These are phyloP conservation scores for Fagus crenata DNA, from an alignment of 306 rosid genomes.

Conservation along the genomic window DNA sequence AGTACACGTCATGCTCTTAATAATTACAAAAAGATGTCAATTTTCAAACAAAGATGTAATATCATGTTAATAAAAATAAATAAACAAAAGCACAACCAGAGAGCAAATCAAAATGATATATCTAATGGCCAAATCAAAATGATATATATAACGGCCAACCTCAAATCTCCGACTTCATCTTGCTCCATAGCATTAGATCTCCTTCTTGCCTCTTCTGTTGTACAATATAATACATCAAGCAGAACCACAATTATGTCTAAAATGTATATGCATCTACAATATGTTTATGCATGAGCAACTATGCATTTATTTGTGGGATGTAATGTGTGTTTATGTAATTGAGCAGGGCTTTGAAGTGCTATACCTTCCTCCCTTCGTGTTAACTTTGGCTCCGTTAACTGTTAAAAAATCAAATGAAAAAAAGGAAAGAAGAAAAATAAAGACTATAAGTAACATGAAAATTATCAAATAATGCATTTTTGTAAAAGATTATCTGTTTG, in stretches of 20 bases:
- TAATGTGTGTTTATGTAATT: background rate
- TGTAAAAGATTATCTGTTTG: background rate
- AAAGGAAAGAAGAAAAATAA: conserved; percentile 2
- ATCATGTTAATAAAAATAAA: background rate
- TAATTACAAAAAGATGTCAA: background rate
- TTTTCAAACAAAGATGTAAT: conserved; percentile 5
- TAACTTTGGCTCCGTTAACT: conserved; percentile 73
- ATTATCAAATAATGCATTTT: conserved; percentile 1
- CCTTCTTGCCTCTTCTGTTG: conserved; percentile 77
- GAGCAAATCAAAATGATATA: background rate
- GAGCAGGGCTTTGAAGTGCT: conserved; percentile 5
- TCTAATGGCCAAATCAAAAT: background rate
- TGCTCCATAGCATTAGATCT: conserved; percentile 68
- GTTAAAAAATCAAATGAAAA: conserved; percentile 21
- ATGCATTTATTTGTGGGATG: background rate
- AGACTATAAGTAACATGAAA: conserved; percentile 20
- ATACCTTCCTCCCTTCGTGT: conserved; percentile 83
- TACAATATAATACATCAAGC: conserved; percentile 37
- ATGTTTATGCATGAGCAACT: conserved; percentile 8
- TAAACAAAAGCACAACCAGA: background rate
- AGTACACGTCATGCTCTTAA: background rate
- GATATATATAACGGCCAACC: conserved; percentile 47
- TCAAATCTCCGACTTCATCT: conserved; percentile 48
- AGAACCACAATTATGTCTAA: conserved; percentile 19
- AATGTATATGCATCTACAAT: background rate